Evolutionary conservation across 768 basidiomycete species (phyloP), one percentile per base, ranked within the genome.

Genomic region (Tremella mesenterica): DNA sequence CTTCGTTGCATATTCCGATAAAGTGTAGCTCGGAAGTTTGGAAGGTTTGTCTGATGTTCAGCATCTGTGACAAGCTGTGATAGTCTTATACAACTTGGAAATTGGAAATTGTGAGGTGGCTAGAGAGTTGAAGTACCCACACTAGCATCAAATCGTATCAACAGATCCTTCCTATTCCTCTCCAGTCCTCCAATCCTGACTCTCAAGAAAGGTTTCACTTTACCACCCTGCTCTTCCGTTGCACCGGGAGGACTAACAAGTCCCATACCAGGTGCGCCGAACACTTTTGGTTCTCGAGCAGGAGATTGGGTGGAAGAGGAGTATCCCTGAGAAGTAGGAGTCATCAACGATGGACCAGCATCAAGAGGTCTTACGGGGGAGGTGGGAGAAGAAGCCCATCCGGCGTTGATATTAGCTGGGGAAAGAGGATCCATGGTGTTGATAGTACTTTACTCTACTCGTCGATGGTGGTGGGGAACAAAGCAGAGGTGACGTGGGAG

Each of bases 1-100:
- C 91, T 93, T 53, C 95, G 83, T 39, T 90, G 92, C 54, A 96
- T 85, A 71, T 95, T 92, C 60, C 90, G 83, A 70, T 96, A 96
- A 31, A 73, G 50, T 1, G 57, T 56, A 1, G 67, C 69, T 4
- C 70, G 45, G 49, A 65, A 99, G 69, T 88, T 92, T 36, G 88
- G 81, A 23, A 97, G 77, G 71, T 96, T 97, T 36, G 92, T 95
- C 92, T 96, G 72, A 6, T 14, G 4, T 45, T 44, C 38, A 48
- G 4, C n/a, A 10, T 34, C 28, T n/a, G 30, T 44, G 43, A 29
- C 20, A 54, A 50, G 4, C 25, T 46, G 7, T 27, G 20, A 13
- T 7, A 38, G 6, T 41, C n/a, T 10, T 18, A 34, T 18, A 18
- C 33, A 34, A 18, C 33, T 34, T 34, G 33, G n/a, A n/a, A n/a